Percentiles rank a stretch among this genome's conserved stretches.
phyloP scores from a whole-genome alignment of 106 monocot species.

The Cymbidium sinense region DNA sequence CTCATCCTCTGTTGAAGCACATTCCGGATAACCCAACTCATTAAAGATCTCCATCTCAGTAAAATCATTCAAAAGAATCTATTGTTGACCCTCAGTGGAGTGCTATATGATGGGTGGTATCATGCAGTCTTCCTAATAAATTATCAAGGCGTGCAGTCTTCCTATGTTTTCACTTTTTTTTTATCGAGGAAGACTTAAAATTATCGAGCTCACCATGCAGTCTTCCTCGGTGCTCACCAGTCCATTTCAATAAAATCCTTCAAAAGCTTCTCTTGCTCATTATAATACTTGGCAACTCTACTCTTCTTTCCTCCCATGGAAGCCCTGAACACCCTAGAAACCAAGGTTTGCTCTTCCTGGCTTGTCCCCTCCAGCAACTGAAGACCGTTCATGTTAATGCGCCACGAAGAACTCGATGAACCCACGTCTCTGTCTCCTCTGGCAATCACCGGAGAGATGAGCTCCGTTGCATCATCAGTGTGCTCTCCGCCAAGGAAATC shows the following conservation, averaged over 20 bases:
- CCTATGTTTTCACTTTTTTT: no score
- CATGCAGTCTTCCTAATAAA: no score
- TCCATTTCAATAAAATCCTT: no score
- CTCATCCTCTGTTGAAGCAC: slow-evolving; percentile 72
- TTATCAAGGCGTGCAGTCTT: no score
- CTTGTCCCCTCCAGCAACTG: slow-evolving; percentile 28
- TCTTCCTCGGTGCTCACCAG: no score
- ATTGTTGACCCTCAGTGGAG: no score
- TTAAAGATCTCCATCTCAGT: slow-evolving; percentile 69
- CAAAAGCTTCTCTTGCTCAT: slow-evolving; percentile 61
- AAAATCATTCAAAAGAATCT: no score
- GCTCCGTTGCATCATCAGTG: neutral
- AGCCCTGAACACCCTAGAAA: slow-evolving; percentile 27
- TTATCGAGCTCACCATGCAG: no score
- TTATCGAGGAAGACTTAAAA: no score
- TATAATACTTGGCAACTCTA: slow-evolving; percentile 68
- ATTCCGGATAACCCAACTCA: slow-evolving; percentile 35
- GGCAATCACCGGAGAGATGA: neutral
- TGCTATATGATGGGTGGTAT: no score
- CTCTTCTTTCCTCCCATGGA: slow-evolving; percentile 27
- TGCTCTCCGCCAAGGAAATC: neutral
- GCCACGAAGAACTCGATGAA: slow-evolving; percentile 16
- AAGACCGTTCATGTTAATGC: slow-evolving; percentile 29
- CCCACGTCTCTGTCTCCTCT: neutral
- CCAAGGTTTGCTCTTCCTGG: slow-evolving; percentile 26